Evolutionary conservation across 805 yeast genomes (phyloP), one percentile per base, ranked within the genome.

Genomic region (Candida anglica): DNA sequence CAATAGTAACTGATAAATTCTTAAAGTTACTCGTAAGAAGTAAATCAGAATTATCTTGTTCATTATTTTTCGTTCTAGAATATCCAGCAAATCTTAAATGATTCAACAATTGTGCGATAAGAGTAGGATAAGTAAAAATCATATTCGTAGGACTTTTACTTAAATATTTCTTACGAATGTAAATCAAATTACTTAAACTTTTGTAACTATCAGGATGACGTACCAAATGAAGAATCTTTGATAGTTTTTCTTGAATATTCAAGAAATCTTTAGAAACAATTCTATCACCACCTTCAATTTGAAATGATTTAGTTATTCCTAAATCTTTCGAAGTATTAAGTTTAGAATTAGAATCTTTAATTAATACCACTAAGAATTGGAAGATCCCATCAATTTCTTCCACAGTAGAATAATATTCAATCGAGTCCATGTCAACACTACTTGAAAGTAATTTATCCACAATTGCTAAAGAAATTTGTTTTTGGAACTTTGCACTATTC

Each of bases 91-190:
- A 64, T 45, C 85, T 73, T 19, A 85, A 71, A 16, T 84, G 58
- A 48, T 69, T 73, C 46, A 87, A 65, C 15, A 80, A 72, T 33
- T 69, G 69, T 33, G 78, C 70, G 18, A 88, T 74, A 27, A 91
- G 59, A 1, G 96, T 74, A 3, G 96, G 95, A 52, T 80, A 85
- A 0, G 93, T 81, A 51, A 70, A 77, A 40, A 71, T 71, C 27
- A 79, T 71, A 43, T 79, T 77, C 21, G 57, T 63, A 2, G 70
- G 69, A n/a, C 81, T 81, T 22, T 71, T 70, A 33, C 68, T 57
- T 34, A 85, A 64, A 27, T 71, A 70, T 38, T 66, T 69, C 39
- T 60, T 65, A 31, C 63, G 48, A 23, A 64, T 48, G 35, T 63
- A 57, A 42, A 60, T 49, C 41, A 66, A 55, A 29, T 56, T 52